Evolutionary conservation across 2,329 filamentous ascomycete species (phyloP), one percentile per base, ranked within the genome.

Genomic region (Sclerotinia minor): DNA sequence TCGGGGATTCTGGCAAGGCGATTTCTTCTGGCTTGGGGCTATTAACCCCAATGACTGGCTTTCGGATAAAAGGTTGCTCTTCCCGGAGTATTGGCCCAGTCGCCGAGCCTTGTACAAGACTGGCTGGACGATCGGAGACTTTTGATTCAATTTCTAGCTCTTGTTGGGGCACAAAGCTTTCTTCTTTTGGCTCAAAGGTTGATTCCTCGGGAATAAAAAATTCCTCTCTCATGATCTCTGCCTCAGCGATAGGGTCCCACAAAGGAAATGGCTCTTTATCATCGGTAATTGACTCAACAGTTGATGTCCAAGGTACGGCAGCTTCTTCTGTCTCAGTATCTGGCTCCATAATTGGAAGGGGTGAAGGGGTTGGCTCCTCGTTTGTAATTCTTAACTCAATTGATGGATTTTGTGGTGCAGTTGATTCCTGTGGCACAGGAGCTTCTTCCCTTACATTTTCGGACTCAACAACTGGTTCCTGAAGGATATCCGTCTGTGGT

Each of bases 161-260:
- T 26, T 63, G 59, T 24, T 63, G 59, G 29, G 59, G 59, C 26
- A 63, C 32, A 50, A 63, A 49, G 44, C 29, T 60, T 60, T 60
- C 29, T 35, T 35, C 26, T 5, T 49, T 24, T 24, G 45, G 41
- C 35, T 64, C 47, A 15, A 64, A 15, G 52, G 11, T 15, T 24
- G 58, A 15, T n/a, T 19, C 21, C 44, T 35, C 2, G 9, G 29
- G 19, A 15, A 54, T 29, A 21, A 53, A 32, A 53, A 1, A 3
- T 19, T 53, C 52, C 32, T 54, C 52, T 29, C 21, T 54, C 15
- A 35, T 54, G 52, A 54, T 21, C 19, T 54, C 17, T n/a, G 29
- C 29, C 29, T 54, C 52, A 35, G 29, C 5, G 5, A 54, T 54
- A 1, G 52, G 17, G 35, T 60, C 44, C 11, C 21, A 21, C 7